phyloP scores from a whole-genome alignment of 352 stramenopile species.

The Globisporangium barbulae region DNA sequence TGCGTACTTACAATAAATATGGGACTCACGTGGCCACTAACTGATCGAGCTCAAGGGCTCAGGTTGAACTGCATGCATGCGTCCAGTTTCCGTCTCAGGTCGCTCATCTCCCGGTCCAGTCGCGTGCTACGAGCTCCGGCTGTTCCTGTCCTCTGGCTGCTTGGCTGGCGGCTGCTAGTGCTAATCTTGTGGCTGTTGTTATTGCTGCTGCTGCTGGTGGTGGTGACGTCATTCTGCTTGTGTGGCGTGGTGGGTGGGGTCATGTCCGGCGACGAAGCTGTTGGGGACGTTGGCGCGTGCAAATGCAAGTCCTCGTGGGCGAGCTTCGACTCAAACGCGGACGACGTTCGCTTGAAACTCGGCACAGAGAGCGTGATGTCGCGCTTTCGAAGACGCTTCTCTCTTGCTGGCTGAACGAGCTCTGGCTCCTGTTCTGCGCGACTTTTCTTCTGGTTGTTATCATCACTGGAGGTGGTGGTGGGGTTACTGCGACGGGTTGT shows the following conservation, averaged over 20 bases:
- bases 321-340: constrained; percentile 1
- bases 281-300: constrained; percentile 45
- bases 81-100: constrained; percentile 53
- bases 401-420: constrained; percentile 9
- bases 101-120: constrained; percentile 49
- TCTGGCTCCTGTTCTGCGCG: background rate
- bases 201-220: constrained; percentile 14
- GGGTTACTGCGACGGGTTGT: constrained; percentile 13
- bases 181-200: constrained; percentile 25
- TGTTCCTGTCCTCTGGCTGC: background rate
- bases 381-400: constrained; percentile 26
- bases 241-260: constrained; percentile 34
- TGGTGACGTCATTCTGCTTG: constrained; percentile 5
- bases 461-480: background rate
- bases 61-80: constrained; percentile 38
- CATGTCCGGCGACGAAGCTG: constrained; percentile 49
- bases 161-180: constrained; percentile 19
- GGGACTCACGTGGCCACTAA: background rate
- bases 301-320: constrained; percentile 16
- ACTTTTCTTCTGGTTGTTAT: background rate
- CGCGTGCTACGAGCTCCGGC: constrained; percentile 26
- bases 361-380: constrained; percentile 29
- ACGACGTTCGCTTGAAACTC: constrained; percentile 15
- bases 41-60: background rate
- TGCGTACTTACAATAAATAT: constrained; percentile 8